Base-by-base conservation (phyloP, 2,329 filamentous ascomycete genomes). In the Blastomyces parvus region DNA sequence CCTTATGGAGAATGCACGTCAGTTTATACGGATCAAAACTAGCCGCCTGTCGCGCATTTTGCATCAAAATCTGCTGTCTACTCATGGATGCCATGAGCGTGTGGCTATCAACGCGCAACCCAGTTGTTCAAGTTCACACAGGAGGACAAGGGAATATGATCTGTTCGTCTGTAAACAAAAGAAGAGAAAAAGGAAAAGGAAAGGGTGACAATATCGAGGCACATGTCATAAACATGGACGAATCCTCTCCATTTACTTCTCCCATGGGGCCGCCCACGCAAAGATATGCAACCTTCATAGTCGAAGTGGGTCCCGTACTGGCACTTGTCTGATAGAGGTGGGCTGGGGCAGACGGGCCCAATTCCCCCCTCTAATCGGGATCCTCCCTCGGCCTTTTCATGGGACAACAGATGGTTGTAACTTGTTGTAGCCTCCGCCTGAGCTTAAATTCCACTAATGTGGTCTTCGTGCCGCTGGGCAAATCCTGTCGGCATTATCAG, bases 1-100 rank as follows among this genome's bases (percentile, higher is more conserved):
- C 60, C 11, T 60, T 57, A 58, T 65, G 64, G 27, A 65, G 61
- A 40, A 65, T 62, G 44, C 64, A 65, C 9, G 62, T 57, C 46
- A 65, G 1, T 46, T 63, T 63, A 44, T 64, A 64, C 14, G 64
- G 44, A 25, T 66, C 63, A 33, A 64, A 64, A n/a, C 63, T 50
- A 33, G 64, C 63, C 13, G 42, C 44, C 9, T 55, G 53, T 48
- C 64, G 38, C 14, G 64, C 59, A 38, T 30, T 62, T 36, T 61
- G 48, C 64, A 65, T 65, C 33, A 65, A 44, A 52, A 4, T 50
- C 22, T 50, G 59, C 36, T 65, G 64, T 50, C 48, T 64, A 42
- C 62, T 65, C 14, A 14, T 38, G 22, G 58, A 1, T 19, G 17
- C 42, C 30, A 36, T 59, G 33, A 19, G 11, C 17, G 11, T 33